These are phyloP conservation scores for Fusarium illudens DNA, from an alignment of 2,329 filamentous ascomycete species.

Conservation along the genomic window DNA sequence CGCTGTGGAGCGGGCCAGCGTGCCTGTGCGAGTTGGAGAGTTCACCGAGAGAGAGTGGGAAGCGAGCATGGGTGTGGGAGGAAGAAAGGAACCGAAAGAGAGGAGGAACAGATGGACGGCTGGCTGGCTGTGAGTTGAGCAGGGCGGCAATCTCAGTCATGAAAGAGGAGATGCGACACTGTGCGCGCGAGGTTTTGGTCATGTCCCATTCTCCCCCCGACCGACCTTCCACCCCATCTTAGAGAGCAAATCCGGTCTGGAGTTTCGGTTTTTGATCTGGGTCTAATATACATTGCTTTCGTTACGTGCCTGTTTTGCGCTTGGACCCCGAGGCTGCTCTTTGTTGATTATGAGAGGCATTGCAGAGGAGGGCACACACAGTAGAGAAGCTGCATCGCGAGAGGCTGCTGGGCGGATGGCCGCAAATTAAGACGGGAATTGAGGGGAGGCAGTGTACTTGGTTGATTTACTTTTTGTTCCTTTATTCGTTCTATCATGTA, in stretches of 20 bases:
- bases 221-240: conserved; percentile 42
- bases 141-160: conserved; percentile 34
- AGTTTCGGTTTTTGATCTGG: conserved; percentile 57
- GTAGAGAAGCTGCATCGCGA: conserved; percentile 16
- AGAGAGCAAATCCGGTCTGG: conserved; percentile 57
- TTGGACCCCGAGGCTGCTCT: conserved; percentile 5
- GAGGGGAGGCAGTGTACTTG: conserved; percentile 2
- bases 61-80: conserved; percentile 3
- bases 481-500: conserved; percentile 6
- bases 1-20: conserved; percentile 26
- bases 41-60: conserved; percentile 21
- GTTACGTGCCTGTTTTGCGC: conserved; percentile 32
- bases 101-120: conserved; percentile 5
- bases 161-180: conserved; percentile 34
- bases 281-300: conserved; percentile 54
- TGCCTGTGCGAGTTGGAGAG: conserved; percentile 33
- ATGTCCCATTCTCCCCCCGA: conserved; percentile 38
- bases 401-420: neutral
- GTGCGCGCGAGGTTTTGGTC: conserved; percentile 34
- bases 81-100: conserved; percentile 24
- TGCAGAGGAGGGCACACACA: neutral
- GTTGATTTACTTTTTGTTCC: conserved; percentile 1
- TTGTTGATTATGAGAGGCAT: conserved; percentile 13
- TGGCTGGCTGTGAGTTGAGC: conserved; percentile 27
- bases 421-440: neutral